phyloP scores from a whole-genome alignment of 345 rosid species.

The Salix udensis region DNA sequence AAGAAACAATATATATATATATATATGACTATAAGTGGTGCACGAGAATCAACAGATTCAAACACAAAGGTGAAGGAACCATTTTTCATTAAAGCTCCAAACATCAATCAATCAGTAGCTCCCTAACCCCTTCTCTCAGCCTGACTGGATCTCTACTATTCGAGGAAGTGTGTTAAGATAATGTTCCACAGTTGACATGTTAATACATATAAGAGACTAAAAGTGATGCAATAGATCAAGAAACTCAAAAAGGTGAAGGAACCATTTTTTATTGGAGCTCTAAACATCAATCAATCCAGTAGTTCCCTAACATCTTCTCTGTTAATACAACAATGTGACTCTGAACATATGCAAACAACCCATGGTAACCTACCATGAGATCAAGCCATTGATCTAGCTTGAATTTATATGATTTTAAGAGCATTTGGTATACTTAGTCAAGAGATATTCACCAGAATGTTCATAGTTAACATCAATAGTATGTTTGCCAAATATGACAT shows the following conservation, averaged over 20 bases:
- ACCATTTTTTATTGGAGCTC: background rate
- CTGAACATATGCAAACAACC: background rate
- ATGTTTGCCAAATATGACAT: background rate
- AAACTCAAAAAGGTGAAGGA: background rate
- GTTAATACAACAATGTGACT: background rate
- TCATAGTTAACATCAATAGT: background rate
- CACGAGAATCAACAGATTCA: constrained; percentile 1
- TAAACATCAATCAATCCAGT: background rate
- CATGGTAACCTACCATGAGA: background rate
- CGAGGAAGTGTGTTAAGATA: background rate
- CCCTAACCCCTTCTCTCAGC: background rate
- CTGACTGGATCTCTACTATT: background rate
- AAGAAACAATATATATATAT: background rate
- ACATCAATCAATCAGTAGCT: background rate
- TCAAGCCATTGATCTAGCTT: background rate
- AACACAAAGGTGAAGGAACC: background rate
- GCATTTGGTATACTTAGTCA: background rate
- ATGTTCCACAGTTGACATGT: background rate
- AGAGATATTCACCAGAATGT: background rate
- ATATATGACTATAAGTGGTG: background rate
- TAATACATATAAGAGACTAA: background rate
- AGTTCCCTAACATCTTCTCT: background rate
- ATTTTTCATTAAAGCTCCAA: background rate
- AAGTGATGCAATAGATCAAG: background rate
- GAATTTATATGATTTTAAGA: background rate